Evolutionary conservation across 768 basidiomycete species (phyloP), one percentile per base, ranked within the genome.

Genomic region (Russula abietina): DNA sequence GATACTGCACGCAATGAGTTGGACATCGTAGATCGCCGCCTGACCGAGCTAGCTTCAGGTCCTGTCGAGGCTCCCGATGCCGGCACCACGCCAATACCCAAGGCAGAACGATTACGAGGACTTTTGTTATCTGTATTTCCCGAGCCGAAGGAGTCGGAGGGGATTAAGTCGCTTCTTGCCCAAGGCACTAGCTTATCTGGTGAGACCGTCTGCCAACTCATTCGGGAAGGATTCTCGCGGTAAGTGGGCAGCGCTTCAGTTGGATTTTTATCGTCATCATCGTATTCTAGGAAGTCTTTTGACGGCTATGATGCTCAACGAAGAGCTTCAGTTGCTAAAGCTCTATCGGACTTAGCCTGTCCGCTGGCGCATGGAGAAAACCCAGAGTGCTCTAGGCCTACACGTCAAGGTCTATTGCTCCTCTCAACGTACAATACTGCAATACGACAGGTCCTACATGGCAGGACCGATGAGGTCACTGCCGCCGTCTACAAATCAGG

Each of bases 381-480:
- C 69, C 68, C 63, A 7, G 59, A 51, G 16, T 66, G 65, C 14
- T 26, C 61, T 26, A 59, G 61, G 12, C 32, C 38, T 17, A 53
- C 57, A 39, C 61, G 60, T 17, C 60, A 51, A 36, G 56, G 59
- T 12, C 38, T 72, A 19, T 24, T 22, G 19, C 57, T 72, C 7
- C 56, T 78, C 22, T 71, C 69, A 12, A 72, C 76, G 12, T 77
- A 75, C 61, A 59, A 78, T 62, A 67, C 74, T 43, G 67, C 80
- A 39, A 66, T 79, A 59, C 58, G 67, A 14, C 69, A 74, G 53
- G 62, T 87, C 12, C 68, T 89, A 9, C 75, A 79, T 26, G 85
- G 83, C 3, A 67, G 78, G 10, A 72, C 73, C 7, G 72, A 75
- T 17, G 80, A 83, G 60, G 80, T 81, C 9, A 80, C 80, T 0